Conservation (phyloP, 805 yeast species). For the Cyberlindnera euphorbiae region DNA sequence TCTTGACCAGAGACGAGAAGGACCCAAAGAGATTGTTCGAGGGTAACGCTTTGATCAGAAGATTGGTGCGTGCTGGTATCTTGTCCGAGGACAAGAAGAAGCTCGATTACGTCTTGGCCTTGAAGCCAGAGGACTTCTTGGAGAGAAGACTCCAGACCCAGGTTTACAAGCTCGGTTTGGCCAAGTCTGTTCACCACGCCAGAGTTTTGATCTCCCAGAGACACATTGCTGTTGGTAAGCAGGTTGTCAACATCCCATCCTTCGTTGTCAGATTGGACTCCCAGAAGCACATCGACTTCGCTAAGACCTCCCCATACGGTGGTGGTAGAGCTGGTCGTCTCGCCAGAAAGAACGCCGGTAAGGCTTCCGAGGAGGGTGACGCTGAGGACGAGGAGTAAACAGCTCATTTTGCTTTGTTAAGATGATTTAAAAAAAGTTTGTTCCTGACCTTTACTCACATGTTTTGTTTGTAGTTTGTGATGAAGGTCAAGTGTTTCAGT, state of each 20-base stretch:
- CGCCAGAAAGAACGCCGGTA: slow-evolving; percentile 63
- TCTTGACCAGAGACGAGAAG: slow-evolving; percentile 99
- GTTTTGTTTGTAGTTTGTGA: too few species aligned
- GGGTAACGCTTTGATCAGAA: slow-evolving; percentile 99
- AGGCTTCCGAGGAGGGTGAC: slow-evolving; percentile 60
- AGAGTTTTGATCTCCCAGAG: slow-evolving; percentile 98
- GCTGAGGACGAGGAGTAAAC: slow-evolving; percentile 65
- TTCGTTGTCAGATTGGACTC: slow-evolving; percentile 99
- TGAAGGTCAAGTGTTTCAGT: too few species aligned
- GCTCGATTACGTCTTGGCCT: slow-evolving; percentile 99
- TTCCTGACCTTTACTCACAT: neutral
- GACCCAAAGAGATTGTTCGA: slow-evolving; percentile 99
- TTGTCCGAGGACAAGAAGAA: slow-evolving; percentile 99
- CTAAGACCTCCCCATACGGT: slow-evolving; percentile 99
- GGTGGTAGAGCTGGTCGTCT: slow-evolving; percentile 99
- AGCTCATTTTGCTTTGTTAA: slow-evolving; percentile 8
- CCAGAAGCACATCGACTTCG: slow-evolving; percentile 99
- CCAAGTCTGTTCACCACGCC: slow-evolving; percentile 99
- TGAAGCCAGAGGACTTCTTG: slow-evolving; percentile 97
- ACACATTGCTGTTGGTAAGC: slow-evolving; percentile 99
- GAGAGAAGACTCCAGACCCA: slow-evolving; percentile 99
- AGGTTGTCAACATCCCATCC: slow-evolving; percentile 96
- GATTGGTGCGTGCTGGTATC: slow-evolving; percentile 99
- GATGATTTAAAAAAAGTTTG: too few species aligned
- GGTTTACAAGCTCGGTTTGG: slow-evolving; percentile 99